Conservation (phyloP, 192 early-diverging fungal genomes). For the Backusella circina region DNA sequence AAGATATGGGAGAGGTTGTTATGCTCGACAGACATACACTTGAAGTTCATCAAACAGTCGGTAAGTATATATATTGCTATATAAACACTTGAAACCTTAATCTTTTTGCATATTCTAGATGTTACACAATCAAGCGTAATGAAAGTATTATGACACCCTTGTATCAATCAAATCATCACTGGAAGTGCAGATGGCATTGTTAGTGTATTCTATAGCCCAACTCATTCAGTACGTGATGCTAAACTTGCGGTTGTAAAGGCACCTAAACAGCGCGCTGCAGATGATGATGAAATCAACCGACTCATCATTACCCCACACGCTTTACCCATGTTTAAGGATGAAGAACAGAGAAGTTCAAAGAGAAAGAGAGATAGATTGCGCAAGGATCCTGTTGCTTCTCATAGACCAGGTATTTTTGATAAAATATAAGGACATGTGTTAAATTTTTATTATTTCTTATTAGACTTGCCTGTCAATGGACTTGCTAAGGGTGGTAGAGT, state of each 20-base stretch:
- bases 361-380: constrained; percentile 72
- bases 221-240: constrained; percentile 63
- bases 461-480: constrained; percentile 69
- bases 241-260: constrained; percentile 63
- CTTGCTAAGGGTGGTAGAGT: constrained; percentile 84
- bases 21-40: constrained; percentile 64
- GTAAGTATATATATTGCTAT: constrained; percentile 24
- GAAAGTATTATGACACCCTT: constrained; percentile 78
- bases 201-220: constrained; percentile 74
- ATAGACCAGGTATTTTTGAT: constrained; percentile 57
- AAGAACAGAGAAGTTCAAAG: constrained; percentile 59
- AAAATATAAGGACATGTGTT: not conserved
- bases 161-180: constrained; percentile 79
- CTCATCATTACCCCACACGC: constrained; percentile 88
- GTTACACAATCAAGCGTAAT: constrained; percentile 64
- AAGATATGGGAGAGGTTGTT: constrained; percentile 60
- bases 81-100: not conserved
- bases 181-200: constrained; percentile 76
- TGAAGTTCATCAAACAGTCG: constrained; percentile 48
- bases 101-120: not conserved
- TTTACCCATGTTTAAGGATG: constrained; percentile 82
- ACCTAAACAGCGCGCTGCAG: constrained; percentile 60
- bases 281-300: constrained; percentile 62
- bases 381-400: constrained; percentile 62
- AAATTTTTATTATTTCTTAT: not conserved